Evolutionary conservation across 2,329 filamentous ascomycete genomes (phyloP), one percentile per base, ranked within the genome.

Genomic region (Plenodomus tracheiphilus): DNA sequence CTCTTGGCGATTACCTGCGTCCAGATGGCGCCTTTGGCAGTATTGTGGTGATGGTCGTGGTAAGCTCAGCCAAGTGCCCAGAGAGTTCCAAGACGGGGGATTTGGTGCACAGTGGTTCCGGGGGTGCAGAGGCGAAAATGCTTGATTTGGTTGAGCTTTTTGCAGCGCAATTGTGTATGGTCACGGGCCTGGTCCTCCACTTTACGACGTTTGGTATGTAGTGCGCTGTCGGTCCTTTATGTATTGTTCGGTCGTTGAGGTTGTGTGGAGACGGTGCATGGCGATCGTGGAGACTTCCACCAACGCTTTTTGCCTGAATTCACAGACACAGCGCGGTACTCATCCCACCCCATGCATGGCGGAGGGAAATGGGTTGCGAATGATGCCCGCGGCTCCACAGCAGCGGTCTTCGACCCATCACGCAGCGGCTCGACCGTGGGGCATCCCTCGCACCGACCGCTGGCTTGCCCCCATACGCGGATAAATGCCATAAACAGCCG

Each of bases 401-500:
- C 16, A 7, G 4, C 18, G 35, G 4, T 8, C 13, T 42, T 42
- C 38, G 34, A 43, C 36, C 41, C 53, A 56, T 55, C 47, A 54
- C 40, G 41, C 46, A 21, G 50, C 19, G 37, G 45, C 22, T 17
- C 21, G 25, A 30, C 30, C 51, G 54, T 54, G 56, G 51, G 49
- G 51, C 56, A 36, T 41, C 41, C 41, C 41, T 48, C 17, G 20
- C 41, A 30, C 53, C 50, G 45, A 53, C 38, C 21, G 25, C 35
- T 16, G 16, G 28, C 40, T 34, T 39, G 40, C 40, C 53, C 43
- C 47, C 39, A 58, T 56, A 58, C 53, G 51, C 54, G 57, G 57
- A 58, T 60, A 58, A 60, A 56, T 55, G 44, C 43, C 37, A 37
- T 47, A 41, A 46, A 49, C 43, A 59, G 44, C 56, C 54, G 56